phyloP scores from a whole-genome alignment of 176 grass and related monocot genomes.

The Calamus simplicifolius region DNA sequence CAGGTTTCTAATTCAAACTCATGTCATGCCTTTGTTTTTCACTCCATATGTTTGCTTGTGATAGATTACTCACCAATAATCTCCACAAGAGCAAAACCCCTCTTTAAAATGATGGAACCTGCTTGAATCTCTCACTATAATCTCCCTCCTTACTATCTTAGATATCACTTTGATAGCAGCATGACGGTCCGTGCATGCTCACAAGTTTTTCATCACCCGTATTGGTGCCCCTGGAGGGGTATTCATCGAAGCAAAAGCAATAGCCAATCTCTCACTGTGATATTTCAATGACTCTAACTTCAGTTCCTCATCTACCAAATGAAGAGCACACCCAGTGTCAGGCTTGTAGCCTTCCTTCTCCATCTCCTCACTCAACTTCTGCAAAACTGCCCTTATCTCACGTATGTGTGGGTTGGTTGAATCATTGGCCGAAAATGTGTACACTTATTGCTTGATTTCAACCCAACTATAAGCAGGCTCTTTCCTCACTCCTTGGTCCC shows the following conservation, averaged over 20 bases:
- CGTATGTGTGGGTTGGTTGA: conserved; percentile 53
- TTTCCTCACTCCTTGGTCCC: conserved; percentile 68
- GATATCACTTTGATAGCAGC: conserved; percentile 65
- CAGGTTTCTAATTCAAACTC: no score
- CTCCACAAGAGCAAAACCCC: conserved; percentile 67
- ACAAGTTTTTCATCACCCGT: conserved; percentile 71
- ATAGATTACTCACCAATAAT: conserved; percentile 44
- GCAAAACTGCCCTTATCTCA: conserved; percentile 57
- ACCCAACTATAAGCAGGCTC: conserved; percentile 83
- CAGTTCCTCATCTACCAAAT: conserved; percentile 63
- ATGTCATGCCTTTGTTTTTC: no score
- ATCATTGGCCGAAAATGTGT: conserved; percentile 81
- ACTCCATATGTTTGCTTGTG: no score
- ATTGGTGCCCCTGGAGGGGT: conserved; percentile 44
- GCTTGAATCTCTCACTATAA: conserved; percentile 61
- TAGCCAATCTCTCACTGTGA: conserved; percentile 74
- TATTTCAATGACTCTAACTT: conserved; percentile 80
- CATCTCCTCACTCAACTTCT: conserved; percentile 70
- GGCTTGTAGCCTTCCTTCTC: conserved; percentile 61
- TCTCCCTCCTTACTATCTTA: conserved; percentile 59
- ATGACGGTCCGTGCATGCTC: conserved; percentile 55
- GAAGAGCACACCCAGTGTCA: conserved; percentile 41
- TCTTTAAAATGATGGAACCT: conserved; percentile 80
- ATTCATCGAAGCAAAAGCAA: conserved; percentile 63
- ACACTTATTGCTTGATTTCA: conserved; percentile 68